phyloP scores from a whole-genome alignment of 345 rosid genomes.

The Anacardium occidentale region DNA sequence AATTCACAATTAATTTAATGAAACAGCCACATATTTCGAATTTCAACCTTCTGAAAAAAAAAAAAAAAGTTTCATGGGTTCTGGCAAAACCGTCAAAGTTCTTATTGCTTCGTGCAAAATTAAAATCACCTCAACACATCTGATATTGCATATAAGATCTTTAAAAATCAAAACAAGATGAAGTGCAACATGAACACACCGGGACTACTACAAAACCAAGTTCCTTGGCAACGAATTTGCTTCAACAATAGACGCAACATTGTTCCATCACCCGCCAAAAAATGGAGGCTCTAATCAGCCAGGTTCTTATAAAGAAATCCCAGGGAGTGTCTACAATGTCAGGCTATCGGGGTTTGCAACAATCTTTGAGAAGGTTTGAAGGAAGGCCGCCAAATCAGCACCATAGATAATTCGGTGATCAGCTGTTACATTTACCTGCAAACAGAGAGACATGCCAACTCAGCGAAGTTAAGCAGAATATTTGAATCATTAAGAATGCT shows the following conservation, averaged over 20 bases:
- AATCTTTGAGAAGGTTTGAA: slow-evolving; percentile 87
- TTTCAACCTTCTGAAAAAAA: neutral
- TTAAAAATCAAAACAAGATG: slow-evolving; percentile 15
- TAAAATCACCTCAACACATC: slow-evolving; percentile 9
- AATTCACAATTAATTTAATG: neutral
- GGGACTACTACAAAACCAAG: slow-evolving; percentile 17
- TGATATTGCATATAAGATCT: slow-evolving; percentile 13
- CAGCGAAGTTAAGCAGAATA: slow-evolving; percentile 12
- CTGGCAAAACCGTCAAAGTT: slow-evolving; percentile 9
- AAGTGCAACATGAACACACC: slow-evolving; percentile 17
- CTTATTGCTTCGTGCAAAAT: slow-evolving; percentile 18
- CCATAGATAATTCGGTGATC: slow-evolving; percentile 91
- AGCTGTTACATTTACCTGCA: slow-evolving; percentile 94
- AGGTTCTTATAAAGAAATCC: slow-evolving; percentile 9
- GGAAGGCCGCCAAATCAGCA: slow-evolving; percentile 93
- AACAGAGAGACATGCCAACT: slow-evolving; percentile 15
- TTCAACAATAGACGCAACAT: slow-evolving; percentile 10
- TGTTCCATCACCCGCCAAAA: slow-evolving; percentile 5
- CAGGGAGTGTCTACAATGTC: slow-evolving; percentile 49
- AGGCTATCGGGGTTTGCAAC: slow-evolving; percentile 80
- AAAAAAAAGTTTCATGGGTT: slow-evolving; percentile 8
- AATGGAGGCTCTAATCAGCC: slow-evolving; percentile 12
- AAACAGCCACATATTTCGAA: neutral
- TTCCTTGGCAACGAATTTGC: slow-evolving; percentile 20
- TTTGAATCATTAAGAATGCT: neutral